Evolutionary conservation across 805 yeast genomes (phyloP).

Genomic region (Metschnikowia gelsemii): DNA sequence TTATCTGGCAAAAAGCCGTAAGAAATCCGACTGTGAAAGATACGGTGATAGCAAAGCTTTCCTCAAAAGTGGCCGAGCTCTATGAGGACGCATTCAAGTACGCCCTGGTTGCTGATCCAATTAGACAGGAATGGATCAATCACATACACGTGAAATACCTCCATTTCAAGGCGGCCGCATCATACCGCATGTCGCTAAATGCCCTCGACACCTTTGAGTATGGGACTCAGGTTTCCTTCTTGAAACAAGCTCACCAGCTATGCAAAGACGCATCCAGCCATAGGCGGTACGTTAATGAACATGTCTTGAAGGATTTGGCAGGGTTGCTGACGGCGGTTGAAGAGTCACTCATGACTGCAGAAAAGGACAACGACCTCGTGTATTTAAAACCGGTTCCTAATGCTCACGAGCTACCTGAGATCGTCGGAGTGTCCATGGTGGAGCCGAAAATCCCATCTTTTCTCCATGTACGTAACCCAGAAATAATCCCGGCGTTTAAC

Average conservation of each 20-base stretch:
- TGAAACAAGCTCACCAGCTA: constrained; percentile 43
- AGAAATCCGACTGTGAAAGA: constrained; percentile 50
- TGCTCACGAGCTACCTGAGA: constrained; percentile 36
- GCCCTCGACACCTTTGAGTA: constrained; percentile 50
- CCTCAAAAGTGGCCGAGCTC: constrained; percentile 58
- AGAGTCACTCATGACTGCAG: constrained; percentile 52
- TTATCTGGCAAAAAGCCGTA: constrained; percentile 74
- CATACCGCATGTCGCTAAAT: constrained; percentile 57
- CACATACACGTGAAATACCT: constrained; percentile 56
- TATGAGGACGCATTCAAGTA: constrained; percentile 47
- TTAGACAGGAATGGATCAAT: constrained; percentile 62
- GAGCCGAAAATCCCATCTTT: constrained; percentile 39
- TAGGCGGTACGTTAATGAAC: constrained; percentile 41
- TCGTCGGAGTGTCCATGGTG: constrained; percentile 56
- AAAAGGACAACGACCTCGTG: constrained; percentile 78
- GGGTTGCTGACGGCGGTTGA: constrained; percentile 49
- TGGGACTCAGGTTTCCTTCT: constrained; percentile 70
- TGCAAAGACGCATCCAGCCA: constrained; percentile 39
- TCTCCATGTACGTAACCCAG: constrained; percentile 20
- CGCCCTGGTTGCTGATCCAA: constrained; percentile 44
- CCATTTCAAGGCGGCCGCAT: constrained; percentile 73
- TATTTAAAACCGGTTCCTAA: constrained; percentile 66
- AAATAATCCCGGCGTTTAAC: constrained; percentile 10
- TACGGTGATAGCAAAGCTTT: constrained; percentile 59
- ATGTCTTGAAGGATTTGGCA: constrained; percentile 51